phyloP scores from a whole-genome alignment of 228 moss, liverwort and hornwort species.

The Sphagnum magellanicum region DNA sequence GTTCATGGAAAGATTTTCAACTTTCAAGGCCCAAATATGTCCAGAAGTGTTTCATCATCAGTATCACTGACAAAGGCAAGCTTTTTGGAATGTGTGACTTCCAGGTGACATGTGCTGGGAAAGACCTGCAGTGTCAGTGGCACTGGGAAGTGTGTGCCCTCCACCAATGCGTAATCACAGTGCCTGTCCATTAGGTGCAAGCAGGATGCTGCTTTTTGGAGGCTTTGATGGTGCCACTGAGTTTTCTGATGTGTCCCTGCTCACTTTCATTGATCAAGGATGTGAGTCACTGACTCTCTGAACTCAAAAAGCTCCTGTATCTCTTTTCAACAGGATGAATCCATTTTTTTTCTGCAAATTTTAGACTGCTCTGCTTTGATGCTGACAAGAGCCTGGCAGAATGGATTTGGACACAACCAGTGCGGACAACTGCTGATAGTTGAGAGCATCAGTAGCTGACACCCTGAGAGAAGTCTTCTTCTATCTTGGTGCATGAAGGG shows the following conservation, averaged over 20 bases:
- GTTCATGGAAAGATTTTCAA: too few relatives aligned
- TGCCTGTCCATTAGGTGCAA: slow-evolving; percentile 58
- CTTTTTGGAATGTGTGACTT: background rate
- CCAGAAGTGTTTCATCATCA: too few relatives aligned
- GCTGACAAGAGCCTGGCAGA: too few relatives aligned
- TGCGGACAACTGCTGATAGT: too few relatives aligned
- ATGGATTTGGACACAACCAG: too few relatives aligned
- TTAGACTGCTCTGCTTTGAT: too few relatives aligned
- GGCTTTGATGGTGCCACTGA: slow-evolving; percentile 86
- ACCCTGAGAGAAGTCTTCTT: background rate
- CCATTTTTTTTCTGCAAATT: too few relatives aligned
- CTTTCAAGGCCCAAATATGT: too few relatives aligned
- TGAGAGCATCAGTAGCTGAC: background rate
- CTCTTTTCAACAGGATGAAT: too few relatives aligned
- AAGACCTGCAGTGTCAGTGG: slow-evolving; percentile 32
- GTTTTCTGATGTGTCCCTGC: slow-evolving; percentile 58
- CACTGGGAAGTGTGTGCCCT: slow-evolving; percentile 55
- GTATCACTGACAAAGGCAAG: background rate
- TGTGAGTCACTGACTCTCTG: slow-evolving; percentile 34
- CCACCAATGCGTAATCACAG: slow-evolving; percentile 85
- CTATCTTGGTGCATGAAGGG: background rate
- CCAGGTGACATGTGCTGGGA: slow-evolving; percentile 62
- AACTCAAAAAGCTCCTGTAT: background rate
- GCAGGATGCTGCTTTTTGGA: slow-evolving; percentile 73
- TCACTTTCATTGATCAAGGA: slow-evolving; percentile 58